A percentile compares a stretch with the other conserved stretches of the same genome.
Evolutionary conservation across 1,284 basidiomycete genomes (phyloP).

Genomic region (Boletus subluridellus): DNA sequence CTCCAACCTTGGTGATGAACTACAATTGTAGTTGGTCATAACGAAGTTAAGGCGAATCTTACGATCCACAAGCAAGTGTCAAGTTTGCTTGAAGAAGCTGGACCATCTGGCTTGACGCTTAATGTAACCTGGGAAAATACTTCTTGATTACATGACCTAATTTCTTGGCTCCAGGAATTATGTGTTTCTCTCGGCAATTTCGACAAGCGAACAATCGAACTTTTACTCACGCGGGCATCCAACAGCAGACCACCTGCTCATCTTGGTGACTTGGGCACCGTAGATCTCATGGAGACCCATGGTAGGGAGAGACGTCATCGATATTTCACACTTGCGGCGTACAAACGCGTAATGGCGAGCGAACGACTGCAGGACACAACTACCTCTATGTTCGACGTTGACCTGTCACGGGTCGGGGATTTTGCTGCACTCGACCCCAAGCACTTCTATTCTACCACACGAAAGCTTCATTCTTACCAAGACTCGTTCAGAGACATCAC

Average conservation of each 20-base stretch:
- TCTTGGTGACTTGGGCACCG: conserved; percentile 64
- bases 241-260: conserved; percentile 62
- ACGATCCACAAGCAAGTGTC: conserved; percentile 75
- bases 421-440: conserved; percentile 45
- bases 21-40: conserved; percentile 18
- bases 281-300: conserved; percentile 66
- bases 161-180: conserved; percentile 53
- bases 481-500: conserved; percentile 43
- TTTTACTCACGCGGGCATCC: conserved; percentile 66
- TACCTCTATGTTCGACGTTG: conserved; percentile 42
- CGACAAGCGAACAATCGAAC: conserved; percentile 74
- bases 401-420: conserved; percentile 50
- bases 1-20: neutral
- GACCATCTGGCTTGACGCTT: conserved; percentile 64
- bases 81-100: conserved; percentile 63
- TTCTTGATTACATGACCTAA: conserved; percentile 10
- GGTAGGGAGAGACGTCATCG: conserved; percentile 78
- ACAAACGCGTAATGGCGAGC: conserved; percentile 50
- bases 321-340: conserved; percentile 68
- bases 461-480: conserved; percentile 44
- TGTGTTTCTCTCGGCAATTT: conserved; percentile 61
- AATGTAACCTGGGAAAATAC: conserved; percentile 44
- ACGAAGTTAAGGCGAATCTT: conserved; percentile 52
- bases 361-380: conserved; percentile 56
- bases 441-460: conserved; percentile 53